Evolutionary conservation across 2,329 filamentous ascomycete genomes (phyloP).

Genomic region (Hymenoscyphus fructigenus): DNA sequence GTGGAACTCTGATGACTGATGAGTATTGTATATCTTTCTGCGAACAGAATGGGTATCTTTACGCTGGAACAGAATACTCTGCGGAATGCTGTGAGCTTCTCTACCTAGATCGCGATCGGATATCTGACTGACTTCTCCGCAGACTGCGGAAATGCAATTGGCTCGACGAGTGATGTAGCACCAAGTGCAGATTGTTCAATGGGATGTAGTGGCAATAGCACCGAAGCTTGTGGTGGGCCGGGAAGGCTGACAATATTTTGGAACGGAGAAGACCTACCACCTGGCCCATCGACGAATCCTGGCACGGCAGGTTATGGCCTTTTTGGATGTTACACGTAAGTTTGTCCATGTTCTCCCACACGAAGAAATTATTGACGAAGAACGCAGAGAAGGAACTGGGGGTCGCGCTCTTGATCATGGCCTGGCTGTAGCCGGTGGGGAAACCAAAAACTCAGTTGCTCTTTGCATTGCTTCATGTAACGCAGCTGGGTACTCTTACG

Average conservation of each 20-base stretch:
- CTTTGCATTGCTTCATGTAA: slow-evolving; percentile 26
- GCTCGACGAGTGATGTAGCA: slow-evolving; percentile 16
- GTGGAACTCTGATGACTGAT: slow-evolving; percentile 24
- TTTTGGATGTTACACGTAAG: slow-evolving; percentile 29
- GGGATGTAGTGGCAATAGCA: slow-evolving; percentile 31
- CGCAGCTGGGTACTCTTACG: slow-evolving; percentile 38
- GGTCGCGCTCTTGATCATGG: slow-evolving; percentile 22
- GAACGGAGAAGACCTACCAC: slow-evolving; percentile 25
- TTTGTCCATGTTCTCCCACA: background rate
- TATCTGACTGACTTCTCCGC: background rate
- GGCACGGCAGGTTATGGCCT: slow-evolving; percentile 21
- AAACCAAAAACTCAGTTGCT: slow-evolving; percentile 23
- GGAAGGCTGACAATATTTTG: slow-evolving; percentile 28
- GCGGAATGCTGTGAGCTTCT: slow-evolving; percentile 30
- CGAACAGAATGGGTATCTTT: slow-evolving; percentile 22
- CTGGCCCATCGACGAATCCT: slow-evolving; percentile 25
- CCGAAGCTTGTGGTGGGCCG: slow-evolving; percentile 32
- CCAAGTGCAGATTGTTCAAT: slow-evolving; percentile 28
- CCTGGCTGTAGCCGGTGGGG: slow-evolving; percentile 22
- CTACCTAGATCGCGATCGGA: background rate
- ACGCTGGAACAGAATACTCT: slow-evolving; percentile 31
- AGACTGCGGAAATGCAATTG: slow-evolving; percentile 28
- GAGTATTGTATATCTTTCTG: slow-evolving; percentile 30
- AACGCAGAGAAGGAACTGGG: slow-evolving; percentile 23
- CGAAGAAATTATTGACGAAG: background rate